Base-by-base conservation (phyloP, 352 stramenopile genomes). In the Pythium pyrilobum region DNA sequence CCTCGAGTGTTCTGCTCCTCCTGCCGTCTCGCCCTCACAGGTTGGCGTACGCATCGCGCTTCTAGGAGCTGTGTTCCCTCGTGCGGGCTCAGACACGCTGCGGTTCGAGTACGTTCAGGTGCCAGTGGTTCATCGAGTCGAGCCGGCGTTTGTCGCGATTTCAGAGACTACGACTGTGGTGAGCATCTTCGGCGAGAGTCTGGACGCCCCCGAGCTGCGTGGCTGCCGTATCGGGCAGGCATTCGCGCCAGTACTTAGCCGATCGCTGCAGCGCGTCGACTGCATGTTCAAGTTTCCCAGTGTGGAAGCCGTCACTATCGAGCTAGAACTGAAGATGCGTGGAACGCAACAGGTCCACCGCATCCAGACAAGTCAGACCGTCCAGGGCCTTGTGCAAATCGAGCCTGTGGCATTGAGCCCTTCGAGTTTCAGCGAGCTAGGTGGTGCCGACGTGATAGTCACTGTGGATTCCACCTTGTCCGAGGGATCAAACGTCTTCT, bases 371-470 rank as follows among this genome's bases (percentile, higher is more conserved):
- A 38, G 28, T 11, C 46, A 37, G 16, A 5, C n/a, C 2, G 28
- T 67, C 8, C 32, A 24, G 7, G 34, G 62, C 3, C 51, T 67
- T 34, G 12, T n/a, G 7, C 37, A 32, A 7, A 16, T 67, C 41
- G 24, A 21, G 12, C 45, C 37, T 12, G 24, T 59, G 0, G 5
- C 15, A 15, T 8, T 54, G 4, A 60, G 36, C 18, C 59, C 59
- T 10, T 31, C 27, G 7, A 50, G 53, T 10, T 74, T 89, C 47
- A 72, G 81, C 44, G 73, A 89, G 20, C 48, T 55, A 13, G 77
- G 77, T 21, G 77, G 77, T 34, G 52, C 40, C 0, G 58, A 69
- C 20, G 31, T 69, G 20, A 34, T 82, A 37, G 55, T 87, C 15
- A 55, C 55, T 15, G 52, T 62, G 5, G 20, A 36, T 1, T 20